Conservation (phyloP, 352 stramenopile genomes). For the Phytophthora europaea region DNA sequence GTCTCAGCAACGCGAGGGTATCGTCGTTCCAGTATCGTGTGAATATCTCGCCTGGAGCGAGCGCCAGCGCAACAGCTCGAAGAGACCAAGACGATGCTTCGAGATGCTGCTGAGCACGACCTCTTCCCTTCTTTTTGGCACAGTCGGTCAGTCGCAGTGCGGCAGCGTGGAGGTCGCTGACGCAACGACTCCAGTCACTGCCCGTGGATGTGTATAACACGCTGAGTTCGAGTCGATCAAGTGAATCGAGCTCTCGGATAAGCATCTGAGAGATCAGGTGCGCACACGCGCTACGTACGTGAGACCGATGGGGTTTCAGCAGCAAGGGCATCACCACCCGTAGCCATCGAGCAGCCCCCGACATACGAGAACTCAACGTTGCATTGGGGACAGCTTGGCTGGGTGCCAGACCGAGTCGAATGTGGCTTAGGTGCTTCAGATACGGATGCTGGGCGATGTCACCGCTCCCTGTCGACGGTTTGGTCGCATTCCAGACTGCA, state of each 20-base stretch:
- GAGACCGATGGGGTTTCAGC: slow-evolving; percentile 61
- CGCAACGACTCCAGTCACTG: slow-evolving; percentile 67
- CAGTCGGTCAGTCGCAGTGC: slow-evolving; percentile 53
- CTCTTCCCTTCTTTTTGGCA: slow-evolving; percentile 41
- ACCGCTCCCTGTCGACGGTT: slow-evolving; percentile 9
- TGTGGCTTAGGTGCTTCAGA: slow-evolving; percentile 45
- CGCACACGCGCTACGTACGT: slow-evolving; percentile 52
- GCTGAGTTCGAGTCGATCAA: slow-evolving; percentile 34
- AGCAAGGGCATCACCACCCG: slow-evolving; percentile 56
- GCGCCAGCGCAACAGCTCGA: slow-evolving; percentile 54
- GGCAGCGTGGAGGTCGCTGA: slow-evolving; percentile 69
- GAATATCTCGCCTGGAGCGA: slow-evolving; percentile 74
- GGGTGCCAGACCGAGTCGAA: slow-evolving; percentile 51
- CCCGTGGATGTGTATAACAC: slow-evolving; percentile 34
- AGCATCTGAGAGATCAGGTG: slow-evolving; percentile 55
- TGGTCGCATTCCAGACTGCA: slow-evolving; percentile 33
- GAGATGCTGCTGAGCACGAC: slow-evolving; percentile 58
- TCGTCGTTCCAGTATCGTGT: slow-evolving; percentile 81
- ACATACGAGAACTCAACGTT: slow-evolving; percentile 13
- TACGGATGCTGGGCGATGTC: slow-evolving; percentile 49
- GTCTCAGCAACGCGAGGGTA: slow-evolving; percentile 53
- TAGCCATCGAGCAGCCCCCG: slow-evolving; percentile 55
- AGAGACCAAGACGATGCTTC: slow-evolving; percentile 57
- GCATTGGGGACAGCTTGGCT: slow-evolving; percentile 5
- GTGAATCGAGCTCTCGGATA: slow-evolving; percentile 43